phyloP scores from a whole-genome alignment of 805 yeast genomes.

The Saturnispora saitoi region DNA sequence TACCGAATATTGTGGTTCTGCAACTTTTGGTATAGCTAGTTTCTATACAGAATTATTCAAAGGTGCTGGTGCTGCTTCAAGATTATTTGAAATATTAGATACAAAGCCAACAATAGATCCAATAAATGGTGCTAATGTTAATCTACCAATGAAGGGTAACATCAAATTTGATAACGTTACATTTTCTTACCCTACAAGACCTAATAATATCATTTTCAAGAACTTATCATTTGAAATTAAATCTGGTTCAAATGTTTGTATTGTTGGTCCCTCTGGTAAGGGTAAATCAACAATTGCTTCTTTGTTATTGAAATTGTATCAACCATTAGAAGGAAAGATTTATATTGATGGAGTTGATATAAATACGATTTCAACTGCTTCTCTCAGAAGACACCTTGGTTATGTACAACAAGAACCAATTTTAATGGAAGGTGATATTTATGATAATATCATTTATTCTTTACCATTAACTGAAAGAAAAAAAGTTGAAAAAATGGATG shows the following conservation, averaged over 20 bases:
- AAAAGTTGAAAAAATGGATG: constrained; percentile 51
- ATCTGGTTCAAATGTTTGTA: constrained; percentile 83
- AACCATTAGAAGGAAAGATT: constrained; percentile 63
- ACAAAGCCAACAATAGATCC: constrained; percentile 67
- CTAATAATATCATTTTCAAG: constrained; percentile 57
- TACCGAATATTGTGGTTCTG: constrained; percentile 88
- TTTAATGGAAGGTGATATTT: constrained; percentile 75
- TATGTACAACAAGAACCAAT: constrained; percentile 92
- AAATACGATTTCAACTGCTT: constrained; percentile 61
- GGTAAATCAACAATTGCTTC: constrained; percentile 90
- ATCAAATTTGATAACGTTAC: constrained; percentile 59
- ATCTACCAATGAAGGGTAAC: constrained; percentile 36
- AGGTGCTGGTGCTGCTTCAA: constrained; percentile 93
- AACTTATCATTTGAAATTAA: constrained; percentile 54
- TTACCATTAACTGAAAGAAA: constrained; percentile 33
- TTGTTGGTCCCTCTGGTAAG: constrained; percentile 93
- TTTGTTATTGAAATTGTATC: constrained; percentile 73
- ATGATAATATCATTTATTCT: constrained; percentile 84
- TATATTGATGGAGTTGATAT: constrained; percentile 61
- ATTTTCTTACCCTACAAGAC: constrained; percentile 83
- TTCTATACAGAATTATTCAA: constrained; percentile 93
- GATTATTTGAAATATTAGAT: constrained; percentile 82
- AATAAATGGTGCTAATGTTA: constrained; percentile 47
- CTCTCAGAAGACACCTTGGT: constrained; percentile 67
- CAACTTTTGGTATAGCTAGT: constrained; percentile 83